These are phyloP conservation scores for Leccinum solheimii DNA, from an alignment of 1,284 basidiomycete species.

Conservation along the genomic window DNA sequence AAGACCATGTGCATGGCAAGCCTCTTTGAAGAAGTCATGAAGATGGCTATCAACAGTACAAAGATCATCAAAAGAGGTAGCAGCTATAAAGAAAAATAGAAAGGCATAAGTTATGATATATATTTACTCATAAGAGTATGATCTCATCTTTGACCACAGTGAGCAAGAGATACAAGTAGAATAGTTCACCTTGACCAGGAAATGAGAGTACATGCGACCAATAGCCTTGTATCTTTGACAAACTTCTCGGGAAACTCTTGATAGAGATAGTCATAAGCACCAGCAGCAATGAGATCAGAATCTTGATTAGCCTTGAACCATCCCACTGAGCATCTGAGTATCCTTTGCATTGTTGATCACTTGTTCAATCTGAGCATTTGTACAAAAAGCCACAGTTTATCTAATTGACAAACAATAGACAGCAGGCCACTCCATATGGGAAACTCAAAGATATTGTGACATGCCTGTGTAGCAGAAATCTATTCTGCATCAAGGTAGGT, in stretches of 20 bases:
- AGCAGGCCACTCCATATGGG: conserved; percentile 16
- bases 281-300: conserved; percentile 21
- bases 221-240: conserved; percentile 23
- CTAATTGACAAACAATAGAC: conserved; percentile 13
- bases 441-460: conserved; percentile 24
- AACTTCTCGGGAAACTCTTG: conserved; percentile 42
- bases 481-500: neutral
- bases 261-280: conserved; percentile 37
- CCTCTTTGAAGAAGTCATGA: no score
- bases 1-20: no score
- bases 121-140: neutral
- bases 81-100: no score
- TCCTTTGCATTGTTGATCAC: conserved; percentile 19
- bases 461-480: conserved; percentile 8
- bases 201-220: conserved; percentile 37
- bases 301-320: conserved; percentile 44
- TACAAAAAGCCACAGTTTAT: conserved; percentile 34
- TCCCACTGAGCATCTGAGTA: conserved; percentile 24
- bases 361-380: conserved; percentile 13
- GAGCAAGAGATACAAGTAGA: conserved; percentile 29
- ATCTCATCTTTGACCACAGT: no score
- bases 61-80: no score
- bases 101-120: no score
- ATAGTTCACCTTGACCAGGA: conserved; percentile 32
- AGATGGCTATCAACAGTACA: no score